Evolutionary conservation across 768 basidiomycete species (phyloP), one percentile per base, ranked within the genome.

Genomic region (Collybia sordida): DNA sequence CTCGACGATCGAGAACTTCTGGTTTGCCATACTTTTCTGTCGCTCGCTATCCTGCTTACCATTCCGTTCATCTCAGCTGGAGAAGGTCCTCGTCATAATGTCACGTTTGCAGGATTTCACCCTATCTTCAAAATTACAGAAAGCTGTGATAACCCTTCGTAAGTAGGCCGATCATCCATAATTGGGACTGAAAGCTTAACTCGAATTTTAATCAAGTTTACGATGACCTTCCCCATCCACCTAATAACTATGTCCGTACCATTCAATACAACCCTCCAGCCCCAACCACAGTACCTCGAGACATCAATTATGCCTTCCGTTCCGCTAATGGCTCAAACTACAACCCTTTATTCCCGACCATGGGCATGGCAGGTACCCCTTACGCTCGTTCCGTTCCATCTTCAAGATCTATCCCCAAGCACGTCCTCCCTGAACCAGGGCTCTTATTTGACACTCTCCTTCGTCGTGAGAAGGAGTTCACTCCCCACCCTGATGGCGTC

Each of bases 161-260:
- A 61, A 60, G 85, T 72, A 36, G 40, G 39, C 18, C 46, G 22
- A 49, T 51, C 43, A 51, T 36, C 28, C 43, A 34, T 18, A 40
- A 41, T 39, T 49, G 42, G 46, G 44, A 54, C 56, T 25, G 53
- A 62, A 51, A 58, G 46, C 28, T 49, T 47, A 42, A 24, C 35
- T 52, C 31, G 50, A 37, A 52, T 50, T 53, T 42, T 34, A 43
- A 46, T 18, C 25, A 63, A 87, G 86, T 90, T 36, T 90, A 85
- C 73, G 82, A 86, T 52, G 90, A 90, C 64, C 78, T 93, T 28
- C 88, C 88, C 3, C 90, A 90, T 54, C 89, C 89, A 4, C 83
- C 87, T 8, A 67, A 64, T 42, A 72, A 71, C 9, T 88, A 82
- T 60, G 66, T 87, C 34, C 46, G 49, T n/a, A 2, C 42, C 3